Evolutionary conservation across 2,329 filamentous ascomycete genomes (phyloP).

Genomic region (Ophiosphaerella korrae): DNA sequence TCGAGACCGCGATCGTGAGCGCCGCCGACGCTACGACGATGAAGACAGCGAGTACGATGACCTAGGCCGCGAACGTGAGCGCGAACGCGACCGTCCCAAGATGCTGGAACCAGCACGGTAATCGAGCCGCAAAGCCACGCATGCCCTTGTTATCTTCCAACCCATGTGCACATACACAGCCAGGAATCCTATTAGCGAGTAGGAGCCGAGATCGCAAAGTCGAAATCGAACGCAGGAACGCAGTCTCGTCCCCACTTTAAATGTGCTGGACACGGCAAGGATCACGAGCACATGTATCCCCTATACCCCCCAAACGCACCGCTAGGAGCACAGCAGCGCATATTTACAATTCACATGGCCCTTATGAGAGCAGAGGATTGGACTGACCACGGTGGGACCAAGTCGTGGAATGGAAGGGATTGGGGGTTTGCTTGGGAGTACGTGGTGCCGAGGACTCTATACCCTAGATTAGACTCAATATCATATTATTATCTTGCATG

Average conservation of each 20-base stretch:
- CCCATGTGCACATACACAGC: not conserved
- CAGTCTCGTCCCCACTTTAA: too few species aligned
- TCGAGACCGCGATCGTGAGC: slow-evolving; percentile 20
- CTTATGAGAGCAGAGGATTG: slow-evolving; percentile 5
- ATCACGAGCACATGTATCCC: too few species aligned
- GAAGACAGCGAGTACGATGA: slow-evolving; percentile 36
- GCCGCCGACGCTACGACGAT: slow-evolving; percentile 35
- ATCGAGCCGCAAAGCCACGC: slow-evolving; percentile 14
- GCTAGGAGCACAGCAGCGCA: too few species aligned
- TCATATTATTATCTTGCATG: too few species aligned
- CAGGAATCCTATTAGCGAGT: not conserved
- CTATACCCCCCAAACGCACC: too few species aligned
- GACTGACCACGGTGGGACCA: slow-evolving; percentile 14
- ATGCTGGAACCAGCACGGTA: slow-evolving; percentile 40
- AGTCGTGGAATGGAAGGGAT: not conserved
- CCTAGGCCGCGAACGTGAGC: slow-evolving; percentile 14
- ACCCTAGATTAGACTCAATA: too few species aligned
- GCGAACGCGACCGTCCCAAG: slow-evolving; percentile 29
- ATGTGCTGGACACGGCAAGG: too few species aligned
- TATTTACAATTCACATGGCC: too few species aligned
- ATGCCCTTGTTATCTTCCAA: not conserved
- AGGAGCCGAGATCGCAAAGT: not conserved
- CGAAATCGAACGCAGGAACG: too few species aligned
- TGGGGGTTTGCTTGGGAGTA: not conserved
- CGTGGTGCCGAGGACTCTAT: too few species aligned